These are phyloP conservation scores for Scheffersomyces segobiensis DNA, from an alignment of 1,139 yeast species.

Conservation along the genomic window DNA sequence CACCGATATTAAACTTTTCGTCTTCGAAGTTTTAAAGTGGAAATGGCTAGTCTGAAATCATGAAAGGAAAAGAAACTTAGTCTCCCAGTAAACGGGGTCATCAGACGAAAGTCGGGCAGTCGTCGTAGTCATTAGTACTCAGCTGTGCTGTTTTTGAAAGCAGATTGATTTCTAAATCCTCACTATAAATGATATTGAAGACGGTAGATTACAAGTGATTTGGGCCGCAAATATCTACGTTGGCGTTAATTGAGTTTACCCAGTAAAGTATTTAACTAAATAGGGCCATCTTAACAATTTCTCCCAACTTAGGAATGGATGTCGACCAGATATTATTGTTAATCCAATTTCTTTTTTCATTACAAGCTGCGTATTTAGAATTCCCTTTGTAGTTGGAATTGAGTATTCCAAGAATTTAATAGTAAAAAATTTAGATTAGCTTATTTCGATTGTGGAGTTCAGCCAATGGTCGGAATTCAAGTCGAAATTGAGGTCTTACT, in stretches of 20 bases:
- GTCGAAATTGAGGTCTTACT: background rate
- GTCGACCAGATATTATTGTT: too few relatives aligned
- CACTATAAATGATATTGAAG: conserved; percentile 15
- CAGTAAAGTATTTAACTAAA: too few relatives aligned
- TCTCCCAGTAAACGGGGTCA: conserved; percentile 12
- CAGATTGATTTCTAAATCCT: conserved; percentile 37
- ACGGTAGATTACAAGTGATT: conserved; percentile 13
- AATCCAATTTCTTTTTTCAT: background rate
- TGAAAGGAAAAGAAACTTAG: conserved; percentile 7
- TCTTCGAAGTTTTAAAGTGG: conserved; percentile 6
- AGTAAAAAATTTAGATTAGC: background rate
- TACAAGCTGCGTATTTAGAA: background rate
- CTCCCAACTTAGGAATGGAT: too few relatives aligned
- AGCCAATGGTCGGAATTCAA: background rate
- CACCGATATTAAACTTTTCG: conserved; percentile 9
- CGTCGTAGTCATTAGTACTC: conserved; percentile 65
- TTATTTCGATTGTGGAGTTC: background rate
- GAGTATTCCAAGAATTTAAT: too few relatives aligned
- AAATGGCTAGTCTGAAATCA: too few relatives aligned
- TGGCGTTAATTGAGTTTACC: background rate
- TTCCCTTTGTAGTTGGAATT: background rate
- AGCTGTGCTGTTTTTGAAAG: conserved; percentile 51
- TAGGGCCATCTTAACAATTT: too few relatives aligned
- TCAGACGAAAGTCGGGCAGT: conserved; percentile 15
- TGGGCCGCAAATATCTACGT: conserved; percentile 13